Evolutionary conservation across 2,329 filamentous ascomycete genomes (phyloP).

Genomic region (Malbranchea zuffiana): DNA sequence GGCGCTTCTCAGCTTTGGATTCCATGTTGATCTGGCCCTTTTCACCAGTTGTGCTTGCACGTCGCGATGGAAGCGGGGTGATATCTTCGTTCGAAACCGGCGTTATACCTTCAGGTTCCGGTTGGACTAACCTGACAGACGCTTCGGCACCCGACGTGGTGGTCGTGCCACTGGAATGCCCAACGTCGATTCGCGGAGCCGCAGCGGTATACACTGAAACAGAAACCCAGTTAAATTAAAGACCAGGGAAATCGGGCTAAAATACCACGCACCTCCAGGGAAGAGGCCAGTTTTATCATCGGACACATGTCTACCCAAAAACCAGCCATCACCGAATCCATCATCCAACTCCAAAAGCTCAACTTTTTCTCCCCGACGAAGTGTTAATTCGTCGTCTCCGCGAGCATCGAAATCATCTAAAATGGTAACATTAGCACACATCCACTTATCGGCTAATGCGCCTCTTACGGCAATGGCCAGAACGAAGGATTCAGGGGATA

Average conservation of each 20-base stretch:
- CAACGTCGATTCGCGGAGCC: constrained; percentile 15
- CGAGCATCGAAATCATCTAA: constrained; percentile 88
- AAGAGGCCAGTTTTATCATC: constrained; percentile 37
- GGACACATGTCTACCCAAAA: constrained; percentile 42
- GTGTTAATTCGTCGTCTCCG: constrained; percentile 82
- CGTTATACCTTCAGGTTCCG: constrained; percentile 16
- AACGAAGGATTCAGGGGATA: constrained; percentile 14
- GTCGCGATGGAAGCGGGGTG: constrained; percentile 33
- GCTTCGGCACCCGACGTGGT: constrained; percentile 3
- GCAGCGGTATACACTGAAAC: constrained; percentile 21
- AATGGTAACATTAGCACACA: constrained; percentile 16
- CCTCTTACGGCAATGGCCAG: not conserved
- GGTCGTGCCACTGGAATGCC: constrained; percentile 9
- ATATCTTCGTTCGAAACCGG: constrained; percentile 25
- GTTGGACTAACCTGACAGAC: not conserved
- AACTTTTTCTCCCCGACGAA: constrained; percentile 62
- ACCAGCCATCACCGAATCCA: constrained; percentile 58
- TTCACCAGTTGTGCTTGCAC: constrained; percentile 26
- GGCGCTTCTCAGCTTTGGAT: constrained; percentile 13
- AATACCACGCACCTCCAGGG: constrained; percentile 34
- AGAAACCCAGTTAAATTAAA: constrained; percentile 21
- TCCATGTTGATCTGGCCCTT: constrained; percentile 16
- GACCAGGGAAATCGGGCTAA: not conserved
- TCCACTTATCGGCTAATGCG: not conserved
- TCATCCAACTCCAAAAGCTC: constrained; percentile 55